Evolutionary conservation across 2,329 filamentous ascomycete genomes (phyloP).

Genomic region (Macrophomina phaseolina): DNA sequence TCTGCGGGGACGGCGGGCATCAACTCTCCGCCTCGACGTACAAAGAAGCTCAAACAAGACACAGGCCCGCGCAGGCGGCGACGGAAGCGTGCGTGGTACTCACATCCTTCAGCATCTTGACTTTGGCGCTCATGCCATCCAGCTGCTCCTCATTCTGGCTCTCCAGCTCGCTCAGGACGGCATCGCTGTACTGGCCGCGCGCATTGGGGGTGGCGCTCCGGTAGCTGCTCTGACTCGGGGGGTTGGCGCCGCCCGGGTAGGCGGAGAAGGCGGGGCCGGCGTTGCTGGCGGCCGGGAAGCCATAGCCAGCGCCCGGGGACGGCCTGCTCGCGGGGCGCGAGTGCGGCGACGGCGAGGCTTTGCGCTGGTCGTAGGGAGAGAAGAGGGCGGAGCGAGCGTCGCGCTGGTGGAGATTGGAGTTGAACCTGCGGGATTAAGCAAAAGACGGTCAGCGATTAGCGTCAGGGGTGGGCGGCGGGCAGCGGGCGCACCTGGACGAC

Average conservation of each 20-base stretch:
- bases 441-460: constrained; percentile 1
- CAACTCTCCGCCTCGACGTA: not conserved
- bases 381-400: constrained; percentile 47
- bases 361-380: constrained; percentile 45
- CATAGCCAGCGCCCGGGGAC: constrained; percentile 27
- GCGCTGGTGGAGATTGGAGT: constrained; percentile 34
- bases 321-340: constrained; percentile 30
- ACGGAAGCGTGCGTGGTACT: constrained; percentile 42
- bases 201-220: constrained; percentile 53
- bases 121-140: constrained; percentile 88
- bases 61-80: no score
- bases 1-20: constrained; percentile 55
- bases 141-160: constrained; percentile 93
- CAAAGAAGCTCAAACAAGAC: not conserved
- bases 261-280: constrained; percentile 39
- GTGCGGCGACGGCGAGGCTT: constrained; percentile 43
- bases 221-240: constrained; percentile 34
- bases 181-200: constrained; percentile 89
- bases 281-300: constrained; percentile 3
- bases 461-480: not conserved
- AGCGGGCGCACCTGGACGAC: constrained; percentile 21
- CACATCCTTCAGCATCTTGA: constrained; percentile 87
- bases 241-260: constrained; percentile 38
- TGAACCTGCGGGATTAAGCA: constrained; percentile 28
- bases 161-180: constrained; percentile 90